These are phyloP conservation scores for Neoboletus subvelutipes DNA, from an alignment of 768 basidiomycete genomes.

Conservation along the genomic window DNA sequence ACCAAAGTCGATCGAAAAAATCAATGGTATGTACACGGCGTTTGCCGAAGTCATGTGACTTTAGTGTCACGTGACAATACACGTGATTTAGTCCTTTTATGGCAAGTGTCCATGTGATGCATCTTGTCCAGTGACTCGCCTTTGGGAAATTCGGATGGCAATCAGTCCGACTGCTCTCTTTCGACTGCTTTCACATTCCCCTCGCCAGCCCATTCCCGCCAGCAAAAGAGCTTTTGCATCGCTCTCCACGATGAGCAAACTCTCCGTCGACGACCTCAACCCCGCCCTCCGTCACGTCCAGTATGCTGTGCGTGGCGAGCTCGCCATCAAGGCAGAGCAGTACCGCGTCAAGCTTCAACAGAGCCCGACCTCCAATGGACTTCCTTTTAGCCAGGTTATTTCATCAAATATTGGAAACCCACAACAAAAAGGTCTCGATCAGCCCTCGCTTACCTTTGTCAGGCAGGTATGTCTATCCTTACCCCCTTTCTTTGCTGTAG, in stretches of 20 bases:
- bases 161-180: conserved; percentile 1
- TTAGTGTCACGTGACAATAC: background rate
- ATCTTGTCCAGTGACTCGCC: background rate
- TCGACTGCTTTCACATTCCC: conserved; percentile 1
- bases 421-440: conserved; percentile 92
- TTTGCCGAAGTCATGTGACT: conserved; percentile 19
- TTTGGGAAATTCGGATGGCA: conserved; percentile 11
- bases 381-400: conserved; percentile 89
- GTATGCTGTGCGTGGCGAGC: conserved; percentile 96
- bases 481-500: background rate
- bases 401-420: conserved; percentile 98
- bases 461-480: conserved; percentile 68
- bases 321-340: conserved; percentile 90
- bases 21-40: conserved; percentile 7
- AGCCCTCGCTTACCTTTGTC: conserved; percentile 88
- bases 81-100: conserved; percentile 3
- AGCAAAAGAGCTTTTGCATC: conserved; percentile 3
- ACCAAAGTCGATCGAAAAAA: conserved; percentile 21
- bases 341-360: conserved; percentile 70
- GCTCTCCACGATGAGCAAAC: conserved; percentile 45
- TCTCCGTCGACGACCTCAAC: conserved; percentile 76
- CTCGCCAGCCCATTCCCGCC: background rate
- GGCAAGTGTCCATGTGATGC: background rate
- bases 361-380: conserved; percentile 40
- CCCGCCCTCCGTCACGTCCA: conserved; percentile 83